Evolutionary conservation across 495 filamentous ascomycete genomes (phyloP), one percentile per base, ranked within the genome.

Genomic region (Penicillium silybi): DNA sequence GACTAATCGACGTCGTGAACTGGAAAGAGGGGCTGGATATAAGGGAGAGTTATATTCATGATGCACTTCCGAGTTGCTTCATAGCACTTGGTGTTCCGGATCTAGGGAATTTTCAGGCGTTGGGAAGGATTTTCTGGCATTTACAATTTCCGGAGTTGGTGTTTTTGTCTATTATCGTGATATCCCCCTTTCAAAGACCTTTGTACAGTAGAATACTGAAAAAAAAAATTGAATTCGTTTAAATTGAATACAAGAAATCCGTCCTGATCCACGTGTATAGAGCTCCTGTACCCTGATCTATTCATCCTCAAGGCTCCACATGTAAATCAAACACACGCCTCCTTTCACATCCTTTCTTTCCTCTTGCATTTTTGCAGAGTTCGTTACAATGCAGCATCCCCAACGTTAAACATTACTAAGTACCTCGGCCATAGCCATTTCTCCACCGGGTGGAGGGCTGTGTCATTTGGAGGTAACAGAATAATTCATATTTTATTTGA

Each of bases 11-110:
- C 58, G 72, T 11, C 53, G 67, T 16, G 72, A 78, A 16, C 48
- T 71, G 48, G 78, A 80, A 56, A 65, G 66, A 1, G 76, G 69
- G 2, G 58, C 64, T 43, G 76, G 73, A 9, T 59, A 59, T 37
- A 63, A 58, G 27, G 75, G 73, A 7, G 75, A 79, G 54, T 53
- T 78, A 52, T 76, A 66, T 54, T 64, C 66, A 58, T 66, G 53
- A 60, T 41, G 18, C n/a, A 9, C 17, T 19, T 16, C 17, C 41
- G 6, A 32, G 4, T 41, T 49, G 46, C 7, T 47, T 20, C 13
- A 25, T 45, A 2, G 2, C 18, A 2, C 13, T 25, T 10, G 45
- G 46, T 48, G 34, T 48, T 48, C 29, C 6, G 46, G 35, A 26
- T 13, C 18, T 5, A n/a, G 38, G 41, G 19, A 27, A 7, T 27